Percentiles rank a stretch among this genome's conserved stretches.
Conservation (phyloP, 2,329 filamentous ascomycete species). For the Colletotrichum tabaci region DNA sequence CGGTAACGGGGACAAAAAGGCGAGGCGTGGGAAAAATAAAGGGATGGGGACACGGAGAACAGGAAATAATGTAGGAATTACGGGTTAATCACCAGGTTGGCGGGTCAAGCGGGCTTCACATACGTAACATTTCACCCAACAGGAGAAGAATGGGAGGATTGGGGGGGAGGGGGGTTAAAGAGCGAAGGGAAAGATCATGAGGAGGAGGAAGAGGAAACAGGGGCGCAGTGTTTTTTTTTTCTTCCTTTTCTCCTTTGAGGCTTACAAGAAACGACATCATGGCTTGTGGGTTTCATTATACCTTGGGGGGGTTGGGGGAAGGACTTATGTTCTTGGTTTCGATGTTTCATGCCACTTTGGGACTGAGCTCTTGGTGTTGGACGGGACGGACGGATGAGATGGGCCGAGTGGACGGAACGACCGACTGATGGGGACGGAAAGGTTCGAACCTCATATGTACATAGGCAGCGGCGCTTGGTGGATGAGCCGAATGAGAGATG, state of each 20-base stretch:
- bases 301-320: neutral
- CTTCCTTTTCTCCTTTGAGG: neutral
- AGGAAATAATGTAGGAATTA: neutral
- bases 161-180: neutral
- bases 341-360: neutral
- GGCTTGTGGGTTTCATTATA: slow-evolving; percentile 13
- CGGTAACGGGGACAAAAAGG: neutral
- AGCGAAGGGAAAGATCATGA: neutral
- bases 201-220: too few relatives aligned
- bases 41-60: neutral
- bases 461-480: neutral
- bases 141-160: neutral
- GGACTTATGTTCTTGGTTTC: neutral
- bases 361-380: neutral
- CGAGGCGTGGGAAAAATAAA: too few relatives aligned
- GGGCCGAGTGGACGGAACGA: neutral
- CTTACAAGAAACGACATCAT: slow-evolving; percentile 15
- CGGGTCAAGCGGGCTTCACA: neutral
- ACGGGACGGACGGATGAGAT: neutral
- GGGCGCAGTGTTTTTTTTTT: too few relatives aligned
- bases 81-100: neutral
- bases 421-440: neutral
- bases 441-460: neutral
- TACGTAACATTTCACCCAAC: neutral
- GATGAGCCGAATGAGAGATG: too few relatives aligned